phyloP scores from a whole-genome alignment of 2,329 filamentous ascomycete genomes.

The Colletotrichum neosansevieriae region DNA sequence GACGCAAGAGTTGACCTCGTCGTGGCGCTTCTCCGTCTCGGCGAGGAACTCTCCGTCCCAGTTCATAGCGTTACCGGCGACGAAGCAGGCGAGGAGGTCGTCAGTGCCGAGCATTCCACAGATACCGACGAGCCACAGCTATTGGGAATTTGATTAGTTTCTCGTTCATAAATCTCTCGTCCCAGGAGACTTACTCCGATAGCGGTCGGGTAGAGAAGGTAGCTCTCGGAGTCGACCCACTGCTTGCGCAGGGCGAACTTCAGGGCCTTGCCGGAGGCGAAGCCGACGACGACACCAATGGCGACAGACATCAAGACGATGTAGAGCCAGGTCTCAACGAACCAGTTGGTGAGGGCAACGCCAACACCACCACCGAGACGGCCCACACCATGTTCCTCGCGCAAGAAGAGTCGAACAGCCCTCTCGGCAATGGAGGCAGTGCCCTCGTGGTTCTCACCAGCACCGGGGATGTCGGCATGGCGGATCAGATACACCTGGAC shows the following conservation, averaged over 20 bases:
- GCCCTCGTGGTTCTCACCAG: constrained; percentile 40
- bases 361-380: constrained; percentile 64
- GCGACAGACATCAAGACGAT: constrained; percentile 65
- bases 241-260: constrained; percentile 57
- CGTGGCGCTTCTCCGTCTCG: constrained; percentile 67
- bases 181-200: constrained; percentile 52
- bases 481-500: constrained; percentile 62
- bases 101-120: constrained; percentile 69
- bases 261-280: constrained; percentile 58
- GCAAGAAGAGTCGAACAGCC: constrained; percentile 28
- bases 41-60: constrained; percentile 72
- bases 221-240: constrained; percentile 69
- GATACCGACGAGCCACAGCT: constrained; percentile 69
- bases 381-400: constrained; percentile 53
- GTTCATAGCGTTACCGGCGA: constrained; percentile 70
- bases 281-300: constrained; percentile 66
- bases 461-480: constrained; percentile 55
- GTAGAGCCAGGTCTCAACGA: constrained; percentile 71
- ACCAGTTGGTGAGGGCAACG: constrained; percentile 67
- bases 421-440: not conserved
- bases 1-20: constrained; percentile 70
- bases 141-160: not conserved
- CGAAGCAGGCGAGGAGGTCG: constrained; percentile 71
- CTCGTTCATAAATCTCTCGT: constrained; percentile 6
- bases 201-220: constrained; percentile 63